phyloP scores from a whole-genome alignment of 805 yeast species.

The Kluyveromyces dobzhanskii region DNA sequence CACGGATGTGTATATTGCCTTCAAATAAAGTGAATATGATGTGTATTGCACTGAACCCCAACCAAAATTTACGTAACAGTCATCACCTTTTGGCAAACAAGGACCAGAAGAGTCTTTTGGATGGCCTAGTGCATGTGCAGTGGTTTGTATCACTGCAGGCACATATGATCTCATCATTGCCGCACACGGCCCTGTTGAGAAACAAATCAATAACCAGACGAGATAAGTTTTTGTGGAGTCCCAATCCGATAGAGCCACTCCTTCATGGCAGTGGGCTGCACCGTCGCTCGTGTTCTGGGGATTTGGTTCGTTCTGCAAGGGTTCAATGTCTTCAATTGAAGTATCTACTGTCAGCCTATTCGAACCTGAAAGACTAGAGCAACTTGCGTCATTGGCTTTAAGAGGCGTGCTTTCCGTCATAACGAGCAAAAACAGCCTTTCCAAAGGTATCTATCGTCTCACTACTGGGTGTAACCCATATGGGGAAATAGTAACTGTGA shows the following conservation, averaged over 20 bases:
- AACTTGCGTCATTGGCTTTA: no score
- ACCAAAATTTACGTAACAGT: constrained; percentile 33
- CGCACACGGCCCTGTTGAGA: constrained; percentile 36
- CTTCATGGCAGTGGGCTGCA: constrained; percentile 1
- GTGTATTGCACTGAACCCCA: constrained; percentile 28
- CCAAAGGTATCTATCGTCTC: no score
- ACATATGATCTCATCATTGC: constrained; percentile 35
- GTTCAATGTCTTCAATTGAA: not conserved
- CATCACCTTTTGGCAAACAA: constrained; percentile 29
- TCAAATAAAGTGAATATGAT: constrained; percentile 32
- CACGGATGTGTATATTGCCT: constrained; percentile 32
- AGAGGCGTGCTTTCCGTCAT: no score
- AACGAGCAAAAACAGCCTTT: no score
- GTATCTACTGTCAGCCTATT: not conserved
- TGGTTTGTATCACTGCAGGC: constrained; percentile 34
- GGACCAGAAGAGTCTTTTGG: constrained; percentile 16
- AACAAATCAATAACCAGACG: constrained; percentile 34
- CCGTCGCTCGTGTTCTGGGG: constrained; percentile 9
- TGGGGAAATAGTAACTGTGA: no score
- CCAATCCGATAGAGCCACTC: constrained; percentile 12
- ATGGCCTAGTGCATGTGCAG: constrained; percentile 28
- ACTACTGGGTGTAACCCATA: no score
- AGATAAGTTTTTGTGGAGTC: constrained; percentile 17
- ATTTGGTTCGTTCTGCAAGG: no score
- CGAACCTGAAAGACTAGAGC: no score